phyloP scores from a whole-genome alignment of 345 rosid species.

The Citrus reticulata region DNA sequence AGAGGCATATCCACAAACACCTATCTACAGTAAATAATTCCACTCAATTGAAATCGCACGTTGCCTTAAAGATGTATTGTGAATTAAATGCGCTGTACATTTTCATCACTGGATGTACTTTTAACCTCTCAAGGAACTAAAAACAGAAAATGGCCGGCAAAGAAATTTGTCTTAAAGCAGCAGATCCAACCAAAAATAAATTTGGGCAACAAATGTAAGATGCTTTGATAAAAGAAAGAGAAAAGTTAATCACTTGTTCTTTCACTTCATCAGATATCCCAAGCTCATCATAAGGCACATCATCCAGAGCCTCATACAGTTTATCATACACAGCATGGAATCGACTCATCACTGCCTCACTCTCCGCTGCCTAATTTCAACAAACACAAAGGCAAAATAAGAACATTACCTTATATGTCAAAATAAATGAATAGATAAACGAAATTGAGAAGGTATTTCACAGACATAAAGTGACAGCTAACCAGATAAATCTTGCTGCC shows the following conservation, averaged over 20 bases:
- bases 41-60: background rate
- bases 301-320: slow-evolving; percentile 45
- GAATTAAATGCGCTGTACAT: background rate
- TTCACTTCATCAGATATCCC: slow-evolving; percentile 56
- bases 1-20: background rate
- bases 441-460: background rate
- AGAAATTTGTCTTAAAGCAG: background rate
- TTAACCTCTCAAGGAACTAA: background rate
- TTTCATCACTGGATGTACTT: background rate
- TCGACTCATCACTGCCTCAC: slow-evolving; percentile 51
- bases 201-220: background rate
- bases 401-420: background rate
- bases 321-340: slow-evolving; percentile 52
- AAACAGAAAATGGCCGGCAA: background rate
- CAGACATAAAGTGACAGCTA: background rate
- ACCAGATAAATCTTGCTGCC: slow-evolving; percentile 74
- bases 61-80: background rate
- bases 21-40: background rate
- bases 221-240: background rate
- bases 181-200: slow-evolving; percentile 6
- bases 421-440: background rate
- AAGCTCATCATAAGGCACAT: slow-evolving; percentile 37
- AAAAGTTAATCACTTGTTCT: slow-evolving; percentile 43
- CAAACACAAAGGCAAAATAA: background rate
- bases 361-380: slow-evolving; percentile 48